Evolutionary conservation across 208 protist genomes (phyloP).

Genomic region (Kentomonas sorsogonicus): DNA sequence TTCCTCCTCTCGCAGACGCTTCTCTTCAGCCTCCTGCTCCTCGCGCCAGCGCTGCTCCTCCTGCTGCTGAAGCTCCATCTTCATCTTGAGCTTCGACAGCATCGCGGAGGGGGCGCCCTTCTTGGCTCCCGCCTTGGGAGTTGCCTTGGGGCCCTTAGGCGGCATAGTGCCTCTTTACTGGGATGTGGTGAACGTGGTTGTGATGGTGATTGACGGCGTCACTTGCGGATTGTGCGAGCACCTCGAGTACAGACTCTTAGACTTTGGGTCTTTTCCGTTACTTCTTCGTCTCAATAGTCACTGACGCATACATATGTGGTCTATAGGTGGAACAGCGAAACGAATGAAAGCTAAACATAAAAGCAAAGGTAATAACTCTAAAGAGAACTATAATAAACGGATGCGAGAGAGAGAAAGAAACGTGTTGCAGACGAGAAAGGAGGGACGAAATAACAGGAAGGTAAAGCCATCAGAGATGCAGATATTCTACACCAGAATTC

Average conservation of each 20-base stretch:
- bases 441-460: slow-evolving; percentile 12
- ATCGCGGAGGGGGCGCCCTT: slow-evolving; percentile 73
- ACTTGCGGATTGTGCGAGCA: neutral
- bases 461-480: neutral
- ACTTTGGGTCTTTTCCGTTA: neutral
- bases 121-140: slow-evolving; percentile 64
- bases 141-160: slow-evolving; percentile 70
- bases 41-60: slow-evolving; percentile 70
- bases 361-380: neutral
- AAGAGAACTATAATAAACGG: slow-evolving; percentile 5
- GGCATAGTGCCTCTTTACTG: slow-evolving; percentile 46
- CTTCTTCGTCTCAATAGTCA: neutral
- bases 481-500: neutral
- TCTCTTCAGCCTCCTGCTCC: slow-evolving; percentile 80
- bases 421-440: slow-evolving; percentile 6
- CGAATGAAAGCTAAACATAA: slow-evolving; percentile 6
- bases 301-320: neutral
- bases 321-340: neutral
- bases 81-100: slow-evolving; percentile 87
- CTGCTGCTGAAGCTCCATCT: slow-evolving; percentile 85
- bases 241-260: neutral
- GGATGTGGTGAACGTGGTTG: neutral
- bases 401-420: slow-evolving; percentile 4
- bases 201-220: neutral
- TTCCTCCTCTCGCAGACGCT: slow-evolving; percentile 75